Base-by-base conservation (phyloP, 2,329 filamentous ascomycete genomes). In the Colletotrichum musicola region DNA sequence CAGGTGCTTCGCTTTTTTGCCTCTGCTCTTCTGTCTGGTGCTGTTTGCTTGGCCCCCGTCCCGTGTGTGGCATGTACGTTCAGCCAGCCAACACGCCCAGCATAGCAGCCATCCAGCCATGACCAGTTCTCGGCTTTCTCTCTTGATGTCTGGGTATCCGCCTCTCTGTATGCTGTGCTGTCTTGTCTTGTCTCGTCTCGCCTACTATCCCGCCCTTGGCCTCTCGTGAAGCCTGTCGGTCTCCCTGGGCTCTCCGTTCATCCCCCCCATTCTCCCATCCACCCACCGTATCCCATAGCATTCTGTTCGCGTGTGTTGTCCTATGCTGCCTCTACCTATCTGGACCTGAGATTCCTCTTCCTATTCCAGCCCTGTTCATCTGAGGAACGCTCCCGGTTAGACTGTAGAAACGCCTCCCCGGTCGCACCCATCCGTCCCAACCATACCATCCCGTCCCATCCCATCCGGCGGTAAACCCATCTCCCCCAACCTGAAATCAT, bases 311-410 rank as follows among this genome's bases (percentile, higher is more conserved):
- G n/a, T 46, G 50, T 22, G 27, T 22, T 50, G 46, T 59, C 56
- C 56, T 44, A 46, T 46, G 7, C n/a, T 30, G 47, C 27, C 18
- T n/a, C 57, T 22, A 14, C 49, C 46, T 46, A 38, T 50, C 18
- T 50, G 30, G 18, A 61, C 30, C 10, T 35, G 30, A 50, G 44
- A 16, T 50, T 50, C 20, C 6, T 25, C 20, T 13, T 25, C 20
- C 13, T 25, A 50, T 10, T 9, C 27, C 57, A 60, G 51, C 47
- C 58, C 18, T 61, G 27, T 51, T 30, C 44, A 51, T 25, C 46
- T 61, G 46, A 62, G 58, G 49, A 53, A 61, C 62, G 53, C 54
- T 57, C 51, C 25, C 56, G 27, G 16, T 27, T 14, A 25, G 27
- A 30, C 44, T 22, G 44, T 35, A 35, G 30, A 35, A 16, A 30